Evolutionary conservation across 106 monocot species (phyloP).

Genomic region (Dendrobium nobile): DNA sequence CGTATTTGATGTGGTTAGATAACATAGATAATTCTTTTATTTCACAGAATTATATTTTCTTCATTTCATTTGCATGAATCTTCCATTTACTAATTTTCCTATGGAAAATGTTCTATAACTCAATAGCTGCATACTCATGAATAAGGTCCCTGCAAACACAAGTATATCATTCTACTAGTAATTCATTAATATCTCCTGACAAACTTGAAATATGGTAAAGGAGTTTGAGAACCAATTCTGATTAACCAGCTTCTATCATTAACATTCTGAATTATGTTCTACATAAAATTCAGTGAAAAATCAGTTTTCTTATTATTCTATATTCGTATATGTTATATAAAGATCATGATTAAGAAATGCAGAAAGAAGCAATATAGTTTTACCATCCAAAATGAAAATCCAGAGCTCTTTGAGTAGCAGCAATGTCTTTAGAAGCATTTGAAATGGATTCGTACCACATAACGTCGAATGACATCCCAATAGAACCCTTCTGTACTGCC

Average conservation of each 20-base stretch:
- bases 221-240: background rate
- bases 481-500: slow-evolving; percentile 56
- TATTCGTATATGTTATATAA: too few relatives aligned
- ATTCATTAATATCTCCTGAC: background rate
- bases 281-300: too few relatives aligned
- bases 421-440: slow-evolving; percentile 47
- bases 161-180: background rate
- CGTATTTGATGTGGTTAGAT: background rate
- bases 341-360: background rate
- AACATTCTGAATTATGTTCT: background rate
- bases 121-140: too few relatives aligned
- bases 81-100: too few relatives aligned
- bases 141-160: too few relatives aligned
- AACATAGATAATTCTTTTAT: background rate
- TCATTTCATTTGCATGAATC: background rate
- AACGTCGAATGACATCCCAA: slow-evolving; percentile 87
- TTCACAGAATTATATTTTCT: background rate
- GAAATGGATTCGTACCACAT: slow-evolving; percentile 84
- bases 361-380: background rate
- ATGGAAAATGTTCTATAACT: too few relatives aligned
- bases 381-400: slow-evolving; percentile 95
- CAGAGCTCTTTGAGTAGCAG: slow-evolving; percentile 81
- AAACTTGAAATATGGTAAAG: slow-evolving; percentile 4
- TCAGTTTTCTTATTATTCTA: too few relatives aligned
- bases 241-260: too few relatives aligned